Conservation (phyloP, 805 yeast genomes). For the Ogataea glucozyma region DNA sequence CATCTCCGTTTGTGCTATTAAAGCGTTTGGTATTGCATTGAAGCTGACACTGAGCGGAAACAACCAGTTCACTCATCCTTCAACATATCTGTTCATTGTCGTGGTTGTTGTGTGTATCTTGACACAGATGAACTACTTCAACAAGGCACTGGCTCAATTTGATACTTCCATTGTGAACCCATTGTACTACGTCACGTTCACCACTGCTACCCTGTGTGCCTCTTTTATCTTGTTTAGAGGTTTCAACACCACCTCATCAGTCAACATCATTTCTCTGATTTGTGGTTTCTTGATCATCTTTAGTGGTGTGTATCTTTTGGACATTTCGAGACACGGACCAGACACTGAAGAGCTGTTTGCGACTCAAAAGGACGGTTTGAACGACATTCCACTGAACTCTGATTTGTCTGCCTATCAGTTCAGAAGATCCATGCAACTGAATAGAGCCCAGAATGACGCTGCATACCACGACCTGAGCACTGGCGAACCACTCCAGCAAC, state of each 20-base stretch:
- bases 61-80: conserved; percentile 82
- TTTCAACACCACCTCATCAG: conserved; percentile 78
- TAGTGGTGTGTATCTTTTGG: conserved; percentile 81
- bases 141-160: conserved; percentile 89
- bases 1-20: conserved; percentile 86
- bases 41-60: conserved; percentile 81
- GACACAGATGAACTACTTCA: conserved; percentile 92
- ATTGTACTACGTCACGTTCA: conserved; percentile 84
- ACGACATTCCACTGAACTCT: conserved; percentile 77
- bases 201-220: conserved; percentile 83
- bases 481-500: conserved; percentile 50
- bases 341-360: conserved; percentile 46
- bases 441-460: conserved; percentile 38
- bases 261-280: conserved; percentile 75
- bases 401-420: conserved; percentile 74
- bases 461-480: conserved; percentile 29
- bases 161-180: conserved; percentile 93
- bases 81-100: conserved; percentile 77
- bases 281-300: conserved; percentile 87
- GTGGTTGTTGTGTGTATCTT: conserved; percentile 80
- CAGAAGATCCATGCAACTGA: conserved; percentile 72
- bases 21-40: conserved; percentile 90
- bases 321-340: conserved; percentile 68
- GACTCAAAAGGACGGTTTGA: conserved; percentile 47
- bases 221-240: conserved; percentile 85